A percentile compares a stretch with the other conserved stretches of the same genome.
These are phyloP conservation scores for Backusella tuberculispora DNA, from an alignment of 192 early-diverging fungal genomes.

Conservation along the genomic window DNA sequence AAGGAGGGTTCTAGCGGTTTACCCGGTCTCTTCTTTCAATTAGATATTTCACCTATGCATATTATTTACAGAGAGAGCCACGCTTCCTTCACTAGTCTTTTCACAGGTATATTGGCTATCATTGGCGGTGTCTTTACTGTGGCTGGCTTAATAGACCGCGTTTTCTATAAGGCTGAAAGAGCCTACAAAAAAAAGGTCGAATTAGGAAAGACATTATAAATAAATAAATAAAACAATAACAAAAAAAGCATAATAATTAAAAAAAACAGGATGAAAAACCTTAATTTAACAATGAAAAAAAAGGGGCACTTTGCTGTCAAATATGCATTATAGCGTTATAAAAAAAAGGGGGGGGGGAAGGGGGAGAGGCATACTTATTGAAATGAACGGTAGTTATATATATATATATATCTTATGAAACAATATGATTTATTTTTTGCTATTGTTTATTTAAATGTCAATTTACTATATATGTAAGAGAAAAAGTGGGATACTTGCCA, in stretches of 20 bases:
- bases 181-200: constrained; percentile 78
- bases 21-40: constrained; percentile 79
- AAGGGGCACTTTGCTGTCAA: too few relatives aligned
- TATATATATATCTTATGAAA: too few relatives aligned
- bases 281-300: too few relatives aligned
- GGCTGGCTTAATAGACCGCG: constrained; percentile 84
- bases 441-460: too few relatives aligned
- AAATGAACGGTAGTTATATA: too few relatives aligned
- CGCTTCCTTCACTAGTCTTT: constrained; percentile 84
- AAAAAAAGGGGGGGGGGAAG: too few relatives aligned
- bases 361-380: too few relatives aligned
- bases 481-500: too few relatives aligned
- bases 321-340: too few relatives aligned
- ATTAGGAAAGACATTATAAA: constrained; percentile 74
- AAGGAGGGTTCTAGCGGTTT: constrained; percentile 25
- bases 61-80: constrained; percentile 83
- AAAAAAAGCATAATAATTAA: background rate
- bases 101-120: constrained; percentile 91
- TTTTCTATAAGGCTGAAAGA: constrained; percentile 88
- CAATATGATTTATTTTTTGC: too few relatives aligned
- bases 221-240: background rate
- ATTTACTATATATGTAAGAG: too few relatives aligned
- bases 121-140: constrained; percentile 97
- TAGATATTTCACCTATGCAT: constrained; percentile 97
- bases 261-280: background rate